Evolutionary conservation across 176 grass and related monocot species (phyloP).

Genomic region (Carex littledalei): DNA sequence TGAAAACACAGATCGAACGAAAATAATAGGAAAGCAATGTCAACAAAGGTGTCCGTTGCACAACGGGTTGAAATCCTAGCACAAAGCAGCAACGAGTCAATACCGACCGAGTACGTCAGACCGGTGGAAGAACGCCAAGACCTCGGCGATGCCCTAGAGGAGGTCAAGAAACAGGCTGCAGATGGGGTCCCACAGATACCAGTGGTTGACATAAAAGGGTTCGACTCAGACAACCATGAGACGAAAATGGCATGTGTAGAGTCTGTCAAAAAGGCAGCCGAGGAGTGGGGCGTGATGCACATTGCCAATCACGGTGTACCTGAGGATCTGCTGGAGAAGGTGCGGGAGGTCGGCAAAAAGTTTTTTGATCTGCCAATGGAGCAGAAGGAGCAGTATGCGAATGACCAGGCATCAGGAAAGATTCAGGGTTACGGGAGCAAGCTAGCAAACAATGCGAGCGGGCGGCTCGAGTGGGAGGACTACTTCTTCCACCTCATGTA

Average conservation of each 20-base stretch:
- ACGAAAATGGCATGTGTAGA: conserved; percentile 29
- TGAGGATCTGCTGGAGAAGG: conserved; percentile 28
- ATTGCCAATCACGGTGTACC: conserved; percentile 61
- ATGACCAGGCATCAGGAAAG: conserved; percentile 53
- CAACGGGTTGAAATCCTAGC: conserved; percentile 59
- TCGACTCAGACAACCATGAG: conserved; percentile 10
- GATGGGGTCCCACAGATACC: conserved; percentile 39
- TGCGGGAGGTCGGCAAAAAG: conserved; percentile 44
- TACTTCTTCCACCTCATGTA: conserved; percentile 91
- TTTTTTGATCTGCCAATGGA: conserved; percentile 65
- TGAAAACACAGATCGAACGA: no score
- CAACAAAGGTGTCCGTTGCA: background rate
- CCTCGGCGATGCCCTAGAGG: conserved; percentile 74
- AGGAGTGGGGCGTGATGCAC: conserved; percentile 92
- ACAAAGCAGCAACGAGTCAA: conserved; percentile 27
- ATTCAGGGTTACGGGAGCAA: conserved; percentile 71
- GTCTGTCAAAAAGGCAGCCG: conserved; percentile 45
- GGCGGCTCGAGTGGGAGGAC: conserved; percentile 79
- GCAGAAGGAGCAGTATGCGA: conserved; percentile 68
- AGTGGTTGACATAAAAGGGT: conserved; percentile 51
- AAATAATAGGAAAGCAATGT: background rate
- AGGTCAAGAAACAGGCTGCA: conserved; percentile 1
- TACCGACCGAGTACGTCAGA: conserved; percentile 73
- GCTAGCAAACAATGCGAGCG: conserved; percentile 53
- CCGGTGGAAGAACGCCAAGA: conserved; percentile 52